Evolutionary conservation across 2,329 filamentous ascomycete genomes (phyloP).

Genomic region (Botrytis porri): DNA sequence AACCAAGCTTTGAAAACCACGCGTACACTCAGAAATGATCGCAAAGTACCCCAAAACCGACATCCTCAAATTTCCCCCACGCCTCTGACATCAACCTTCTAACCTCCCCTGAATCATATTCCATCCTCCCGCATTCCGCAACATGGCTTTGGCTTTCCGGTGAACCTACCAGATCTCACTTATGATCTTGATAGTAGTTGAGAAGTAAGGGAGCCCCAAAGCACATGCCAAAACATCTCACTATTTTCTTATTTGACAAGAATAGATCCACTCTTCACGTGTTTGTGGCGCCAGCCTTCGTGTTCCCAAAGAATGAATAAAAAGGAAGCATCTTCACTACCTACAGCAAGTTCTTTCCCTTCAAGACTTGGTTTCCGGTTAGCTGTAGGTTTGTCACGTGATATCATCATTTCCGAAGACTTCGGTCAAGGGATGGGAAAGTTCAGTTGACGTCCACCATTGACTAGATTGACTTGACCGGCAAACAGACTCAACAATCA

Average conservation of each 20-base stretch:
- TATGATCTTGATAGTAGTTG: neutral
- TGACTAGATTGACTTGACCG: neutral
- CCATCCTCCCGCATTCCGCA: neutral
- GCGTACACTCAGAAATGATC: neutral
- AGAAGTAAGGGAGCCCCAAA: neutral
- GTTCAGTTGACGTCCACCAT: neutral
- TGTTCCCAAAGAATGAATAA: neutral
- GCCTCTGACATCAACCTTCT: neutral
- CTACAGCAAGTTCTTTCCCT: neutral
- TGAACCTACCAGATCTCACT: no score
- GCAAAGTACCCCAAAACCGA: neutral
- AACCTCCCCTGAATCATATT: neutral
- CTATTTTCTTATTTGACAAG: neutral
- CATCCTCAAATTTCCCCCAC: neutral
- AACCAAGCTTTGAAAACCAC: neutral
- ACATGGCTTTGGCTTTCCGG: neutral
- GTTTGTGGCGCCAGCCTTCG: neutral
- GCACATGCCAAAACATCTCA: neutral
- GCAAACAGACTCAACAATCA: rapidly evolving
- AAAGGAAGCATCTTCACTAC: neutral
- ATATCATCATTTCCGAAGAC: neutral
- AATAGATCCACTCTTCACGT: neutral
- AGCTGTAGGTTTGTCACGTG: no score
- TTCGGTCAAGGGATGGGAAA: neutral
- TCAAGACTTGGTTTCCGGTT: no score